Percentiles rank a stretch among this genome's conserved stretches.
These are phyloP conservation scores for Entoloma clypeatum DNA, from an alignment of 1,284 basidiomycete genomes.

Conservation along the genomic window DNA sequence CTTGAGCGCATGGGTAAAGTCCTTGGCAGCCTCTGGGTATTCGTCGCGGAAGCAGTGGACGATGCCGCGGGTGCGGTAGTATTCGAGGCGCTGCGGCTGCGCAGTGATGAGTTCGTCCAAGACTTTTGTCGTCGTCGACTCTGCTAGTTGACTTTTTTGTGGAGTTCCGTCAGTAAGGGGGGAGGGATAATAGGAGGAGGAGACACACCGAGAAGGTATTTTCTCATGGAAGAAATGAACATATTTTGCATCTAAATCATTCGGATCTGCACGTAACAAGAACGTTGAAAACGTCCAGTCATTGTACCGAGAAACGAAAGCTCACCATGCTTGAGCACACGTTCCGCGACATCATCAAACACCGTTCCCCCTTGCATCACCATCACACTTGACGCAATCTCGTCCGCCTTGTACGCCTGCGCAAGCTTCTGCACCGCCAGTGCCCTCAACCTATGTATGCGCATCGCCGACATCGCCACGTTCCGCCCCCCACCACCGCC, in stretches of 20 bases:
- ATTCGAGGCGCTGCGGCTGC: slow-evolving; percentile 72
- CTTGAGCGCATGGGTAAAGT: slow-evolving; percentile 74
- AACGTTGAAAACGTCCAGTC: slow-evolving; percentile 5
- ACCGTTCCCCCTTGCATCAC: slow-evolving; percentile 87
- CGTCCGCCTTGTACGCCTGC: slow-evolving; percentile 75
- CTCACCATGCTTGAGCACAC: slow-evolving; percentile 71
- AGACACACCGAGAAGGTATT: slow-evolving; percentile 75
- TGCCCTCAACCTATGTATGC: slow-evolving; percentile 69
- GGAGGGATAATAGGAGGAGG: slow-evolving; percentile 2
- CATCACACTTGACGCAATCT: slow-evolving; percentile 85
- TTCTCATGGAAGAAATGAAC: slow-evolving; percentile 89
- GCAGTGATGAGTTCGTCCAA: slow-evolving; percentile 71
- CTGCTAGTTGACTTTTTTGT: slow-evolving; percentile 65
- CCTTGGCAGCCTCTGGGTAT: slow-evolving; percentile 63
- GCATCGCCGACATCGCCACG: slow-evolving; percentile 76
- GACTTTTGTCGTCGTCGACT: slow-evolving; percentile 68
- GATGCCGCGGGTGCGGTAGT: slow-evolving; percentile 77
- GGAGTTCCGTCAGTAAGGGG: slow-evolving; percentile 14
- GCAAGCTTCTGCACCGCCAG: slow-evolving; percentile 81
- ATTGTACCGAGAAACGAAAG: slow-evolving; percentile 14
- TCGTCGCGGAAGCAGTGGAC: slow-evolving; percentile 84
- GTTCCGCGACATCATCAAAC: slow-evolving; percentile 80
- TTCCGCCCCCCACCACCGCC: slow-evolving; percentile 57
- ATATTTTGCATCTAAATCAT: slow-evolving; percentile 74
- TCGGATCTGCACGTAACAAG: slow-evolving; percentile 50